phyloP scores from a whole-genome alignment of 805 yeast species.

The Starmerella potacharoeniae region DNA sequence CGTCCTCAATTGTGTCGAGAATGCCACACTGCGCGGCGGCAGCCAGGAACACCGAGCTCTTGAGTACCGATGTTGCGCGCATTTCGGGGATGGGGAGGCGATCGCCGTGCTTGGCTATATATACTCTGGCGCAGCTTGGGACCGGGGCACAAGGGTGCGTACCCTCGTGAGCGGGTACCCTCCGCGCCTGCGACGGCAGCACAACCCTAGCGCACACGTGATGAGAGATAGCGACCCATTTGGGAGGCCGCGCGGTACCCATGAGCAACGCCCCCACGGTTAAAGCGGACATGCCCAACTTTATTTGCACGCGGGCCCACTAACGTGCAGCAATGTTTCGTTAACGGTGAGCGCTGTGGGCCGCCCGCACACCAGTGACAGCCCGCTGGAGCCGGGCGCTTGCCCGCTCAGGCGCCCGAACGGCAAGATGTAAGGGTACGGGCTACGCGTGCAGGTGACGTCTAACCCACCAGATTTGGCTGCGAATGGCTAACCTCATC shows the following conservation, averaged over 20 bases:
- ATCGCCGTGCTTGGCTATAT: background rate
- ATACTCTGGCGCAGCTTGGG: background rate
- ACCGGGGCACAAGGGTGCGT: background rate
- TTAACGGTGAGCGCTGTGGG: no score
- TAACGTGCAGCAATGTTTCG: no score
- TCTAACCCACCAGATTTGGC: background rate
- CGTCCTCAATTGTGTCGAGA: constrained; percentile 18
- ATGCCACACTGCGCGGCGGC: constrained; percentile 17
- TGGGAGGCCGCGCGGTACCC: no score
- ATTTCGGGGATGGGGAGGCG: background rate
- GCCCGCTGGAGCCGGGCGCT: no score
- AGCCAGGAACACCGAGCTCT: constrained; percentile 13
- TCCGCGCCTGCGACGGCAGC: background rate
- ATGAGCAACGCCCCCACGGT: no score
- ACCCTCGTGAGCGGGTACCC: background rate
- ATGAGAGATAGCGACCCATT: background rate
- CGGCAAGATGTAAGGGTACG: background rate
- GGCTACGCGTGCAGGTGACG: background rate
- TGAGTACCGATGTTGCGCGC: constrained; percentile 5
- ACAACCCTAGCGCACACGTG: background rate
- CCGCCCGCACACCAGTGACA: no score
- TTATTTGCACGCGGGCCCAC: no score
- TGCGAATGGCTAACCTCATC: background rate
- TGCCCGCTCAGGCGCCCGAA: background rate
- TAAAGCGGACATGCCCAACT: no score